These are phyloP conservation scores for Cubamyces sp. DNA, from an alignment of 768 basidiomycete genomes.

Conservation along the genomic window DNA sequence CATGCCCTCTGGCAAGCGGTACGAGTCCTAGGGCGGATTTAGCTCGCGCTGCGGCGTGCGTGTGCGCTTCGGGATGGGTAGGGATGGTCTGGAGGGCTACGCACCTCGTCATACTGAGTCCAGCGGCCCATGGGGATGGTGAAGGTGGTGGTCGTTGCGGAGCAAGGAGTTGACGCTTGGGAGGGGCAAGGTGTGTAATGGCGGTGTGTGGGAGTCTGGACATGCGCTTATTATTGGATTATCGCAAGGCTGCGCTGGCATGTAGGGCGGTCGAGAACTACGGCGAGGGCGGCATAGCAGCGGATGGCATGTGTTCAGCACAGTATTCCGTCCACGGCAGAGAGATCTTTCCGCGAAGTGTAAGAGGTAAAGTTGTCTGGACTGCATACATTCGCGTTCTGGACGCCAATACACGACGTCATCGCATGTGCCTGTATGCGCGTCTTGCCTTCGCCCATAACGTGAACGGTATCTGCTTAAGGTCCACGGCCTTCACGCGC, in stretches of 20 bases:
- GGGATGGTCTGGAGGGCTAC: slow-evolving; percentile 5
- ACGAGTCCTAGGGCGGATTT: slow-evolving; percentile 46
- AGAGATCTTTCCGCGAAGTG: no score
- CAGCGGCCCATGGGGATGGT: slow-evolving; percentile 38
- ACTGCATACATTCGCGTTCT: no score
- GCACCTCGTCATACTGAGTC: slow-evolving; percentile 44
- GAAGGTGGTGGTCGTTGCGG: slow-evolving; percentile 13
- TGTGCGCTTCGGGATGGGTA: no score
- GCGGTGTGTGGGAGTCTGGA: slow-evolving; percentile 12
- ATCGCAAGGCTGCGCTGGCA: slow-evolving; percentile 1
- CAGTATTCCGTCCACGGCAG: no score
- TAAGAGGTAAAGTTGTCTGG: no score
- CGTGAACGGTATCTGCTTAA: no score
- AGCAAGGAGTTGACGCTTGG: slow-evolving; percentile 6
- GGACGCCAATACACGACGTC: slow-evolving; percentile 1
- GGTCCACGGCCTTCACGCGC: no score
- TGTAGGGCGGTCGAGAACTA: slow-evolving; percentile 14
- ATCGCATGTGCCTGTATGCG: slow-evolving; percentile 6
- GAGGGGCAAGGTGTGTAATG: background rate
- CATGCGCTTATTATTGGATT: background rate
- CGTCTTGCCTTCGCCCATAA: background rate
- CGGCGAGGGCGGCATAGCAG: slow-evolving; percentile 2
- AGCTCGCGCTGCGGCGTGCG: slow-evolving; percentile 7
- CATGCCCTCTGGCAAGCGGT: slow-evolving; percentile 55
- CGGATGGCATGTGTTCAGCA: background rate